Evolutionary conservation across 768 basidiomycete genomes (phyloP), one percentile per base, ranked within the genome.

Genomic region (Royoungia palumana): DNA sequence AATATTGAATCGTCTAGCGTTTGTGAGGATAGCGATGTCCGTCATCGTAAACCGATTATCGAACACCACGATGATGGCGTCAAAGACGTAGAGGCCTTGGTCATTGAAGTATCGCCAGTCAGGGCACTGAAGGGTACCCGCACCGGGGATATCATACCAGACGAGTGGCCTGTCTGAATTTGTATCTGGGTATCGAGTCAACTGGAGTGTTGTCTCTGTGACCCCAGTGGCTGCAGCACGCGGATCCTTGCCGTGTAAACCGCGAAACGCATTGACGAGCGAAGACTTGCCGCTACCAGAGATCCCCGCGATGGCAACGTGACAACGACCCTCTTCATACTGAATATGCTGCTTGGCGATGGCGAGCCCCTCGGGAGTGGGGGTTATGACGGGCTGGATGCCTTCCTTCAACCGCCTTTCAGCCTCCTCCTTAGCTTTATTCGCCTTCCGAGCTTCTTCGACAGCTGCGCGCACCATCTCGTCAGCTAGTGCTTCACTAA

Each of bases 121-220:
- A 8, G 56, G 56, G 19, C 64, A 60, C 17, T 48, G 57, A 16
- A 64, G 10, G 4, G 70, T 72, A 11, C 67, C 68, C 9, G 70
- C 68, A 13, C 69, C 70, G 0, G 69, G 70, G 17, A 70, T 35
- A 27, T 71, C 70, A 11, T 63, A 71, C 70, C 69, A 72, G 35
- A 63, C 60, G 46, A 63, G 56, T 0, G 54, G 62, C 19, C 46
- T 20, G 5, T 54, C 35, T 5, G 51, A 57, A 19, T 57, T 51
- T 2, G 60, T n/a, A 16, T 66, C 62, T 6, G 57, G 35, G 30
- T 67, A 71, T 28, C 69, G 52, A 17, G 56, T 22, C 32, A 62
- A 48, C n/a, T 30, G 24, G 20, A 54, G 37, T 5, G 68, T 70
- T 14, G 64, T 70, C 47, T 67, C 66, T 4, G 49, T 58, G 38